Conservation (phyloP, 2,329 filamentous ascomycete species). For the Grosmannia huntii region DNA sequence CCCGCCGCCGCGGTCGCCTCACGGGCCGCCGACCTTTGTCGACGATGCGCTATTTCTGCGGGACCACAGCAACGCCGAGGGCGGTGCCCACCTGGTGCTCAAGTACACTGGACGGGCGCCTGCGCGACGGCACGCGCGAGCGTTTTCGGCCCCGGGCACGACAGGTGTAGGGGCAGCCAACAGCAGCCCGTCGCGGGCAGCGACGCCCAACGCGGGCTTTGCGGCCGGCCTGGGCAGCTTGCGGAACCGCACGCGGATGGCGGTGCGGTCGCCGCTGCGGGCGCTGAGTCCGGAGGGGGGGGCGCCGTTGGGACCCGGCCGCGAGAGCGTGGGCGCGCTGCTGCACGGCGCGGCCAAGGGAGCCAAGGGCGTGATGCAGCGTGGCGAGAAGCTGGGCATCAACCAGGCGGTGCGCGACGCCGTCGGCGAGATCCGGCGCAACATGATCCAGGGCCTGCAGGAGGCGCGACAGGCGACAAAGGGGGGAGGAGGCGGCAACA, state of each 20-base stretch:
- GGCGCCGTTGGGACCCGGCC: constrained; percentile 32
- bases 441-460: constrained; percentile 57
- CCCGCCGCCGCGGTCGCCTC: constrained; percentile 47
- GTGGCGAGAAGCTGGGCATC: constrained; percentile 64
- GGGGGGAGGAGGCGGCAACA: constrained; percentile 7
- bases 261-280: constrained; percentile 29
- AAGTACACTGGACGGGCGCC: constrained; percentile 52
- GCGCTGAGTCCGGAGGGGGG: background rate
- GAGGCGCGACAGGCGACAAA: constrained; percentile 34
- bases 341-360: constrained; percentile 66
- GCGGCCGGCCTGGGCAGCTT: constrained; percentile 20
- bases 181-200: constrained; percentile 6
- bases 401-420: constrained; percentile 73
- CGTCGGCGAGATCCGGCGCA: constrained; percentile 65
- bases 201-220: constrained; percentile 8
- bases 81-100: constrained; percentile 52
- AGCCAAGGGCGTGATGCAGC: constrained; percentile 60
- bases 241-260: constrained; percentile 25
- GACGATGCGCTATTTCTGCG: constrained; percentile 70
- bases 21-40: constrained; percentile 67
- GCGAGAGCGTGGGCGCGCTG: constrained; percentile 52
- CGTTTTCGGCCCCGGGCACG: too few species aligned
- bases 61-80: constrained; percentile 47
- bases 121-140: background rate
- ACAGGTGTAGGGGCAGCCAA: background rate